Evolutionary conservation across 345 rosid genomes (phyloP).

Genomic region (Camelina neglecta): DNA sequence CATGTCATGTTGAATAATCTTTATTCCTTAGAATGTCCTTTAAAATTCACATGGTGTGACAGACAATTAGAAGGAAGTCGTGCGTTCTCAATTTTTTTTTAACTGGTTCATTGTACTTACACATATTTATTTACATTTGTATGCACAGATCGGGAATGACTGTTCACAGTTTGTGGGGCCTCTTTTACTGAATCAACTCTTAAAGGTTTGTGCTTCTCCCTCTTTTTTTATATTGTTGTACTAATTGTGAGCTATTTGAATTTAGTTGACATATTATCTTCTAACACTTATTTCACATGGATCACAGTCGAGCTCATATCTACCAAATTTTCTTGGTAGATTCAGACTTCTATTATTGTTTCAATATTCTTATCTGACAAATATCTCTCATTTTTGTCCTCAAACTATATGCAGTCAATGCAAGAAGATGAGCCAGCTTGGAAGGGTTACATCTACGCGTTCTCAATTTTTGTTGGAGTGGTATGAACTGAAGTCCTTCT

Average conservation of each 20-base stretch:
- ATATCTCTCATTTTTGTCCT: slow-evolving; percentile 29
- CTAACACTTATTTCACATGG: slow-evolving; percentile 10
- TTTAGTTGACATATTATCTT: slow-evolving; percentile 3
- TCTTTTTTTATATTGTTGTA: background rate
- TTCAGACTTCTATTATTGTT: background rate
- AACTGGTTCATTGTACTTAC: slow-evolving; percentile 1
- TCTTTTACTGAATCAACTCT: slow-evolving; percentile 75
- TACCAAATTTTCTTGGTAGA: slow-evolving; percentile 18
- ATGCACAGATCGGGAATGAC: slow-evolving; percentile 62
- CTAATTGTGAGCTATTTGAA: slow-evolving; percentile 9
- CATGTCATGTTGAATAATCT: slow-evolving; percentile 5
- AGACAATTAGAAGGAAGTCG: slow-evolving; percentile 11
- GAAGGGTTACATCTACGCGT: slow-evolving; percentile 75
- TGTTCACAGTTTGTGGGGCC: slow-evolving; percentile 96
- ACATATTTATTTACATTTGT: background rate
- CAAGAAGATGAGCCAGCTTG: slow-evolving; percentile 92
- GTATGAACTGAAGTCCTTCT: slow-evolving; percentile 30
- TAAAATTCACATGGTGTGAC: slow-evolving; percentile 8
- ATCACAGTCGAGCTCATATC: slow-evolving; percentile 15
- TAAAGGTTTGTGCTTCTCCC: slow-evolving; percentile 64
- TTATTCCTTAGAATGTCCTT: slow-evolving; percentile 17
- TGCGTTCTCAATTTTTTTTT: slow-evolving; percentile 2
- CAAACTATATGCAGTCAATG: slow-evolving; percentile 80
- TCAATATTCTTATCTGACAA: slow-evolving; percentile 31
- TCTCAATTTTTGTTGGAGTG: slow-evolving; percentile 47